Conservation (phyloP, 495 filamentous ascomycete species). For the Xylaria sp. region DNA sequence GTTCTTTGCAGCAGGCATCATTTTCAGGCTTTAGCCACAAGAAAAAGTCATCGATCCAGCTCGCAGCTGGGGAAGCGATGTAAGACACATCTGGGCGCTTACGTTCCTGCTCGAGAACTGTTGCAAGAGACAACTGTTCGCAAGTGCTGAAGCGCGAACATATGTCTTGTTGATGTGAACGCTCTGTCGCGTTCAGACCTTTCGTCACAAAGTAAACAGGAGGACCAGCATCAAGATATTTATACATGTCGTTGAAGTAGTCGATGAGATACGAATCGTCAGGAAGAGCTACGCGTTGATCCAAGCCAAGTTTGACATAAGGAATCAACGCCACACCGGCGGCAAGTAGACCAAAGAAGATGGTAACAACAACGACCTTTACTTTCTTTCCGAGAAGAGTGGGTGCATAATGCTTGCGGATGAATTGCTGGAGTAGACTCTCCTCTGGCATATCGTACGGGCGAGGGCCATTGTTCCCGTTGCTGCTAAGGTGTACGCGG, state of each 20-base stretch:
- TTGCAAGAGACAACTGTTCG: constrained; percentile 79
- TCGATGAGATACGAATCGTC: constrained; percentile 90
- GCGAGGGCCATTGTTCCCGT: constrained; percentile 43
- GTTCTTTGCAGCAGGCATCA: constrained; percentile 76
- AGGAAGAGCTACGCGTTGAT: constrained; percentile 93
- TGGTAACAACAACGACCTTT: constrained; percentile 74
- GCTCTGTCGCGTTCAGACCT: constrained; percentile 76
- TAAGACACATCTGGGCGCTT: constrained; percentile 91
- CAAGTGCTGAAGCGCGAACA: constrained; percentile 93
- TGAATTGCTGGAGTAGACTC: constrained; percentile 79
- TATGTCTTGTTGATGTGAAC: constrained; percentile 78
- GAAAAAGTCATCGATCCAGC: constrained; percentile 97
- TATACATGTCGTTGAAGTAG: constrained; percentile 94
- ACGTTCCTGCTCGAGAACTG: constrained; percentile 88
- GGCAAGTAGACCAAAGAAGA: constrained; percentile 89
- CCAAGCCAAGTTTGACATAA: constrained; percentile 82
- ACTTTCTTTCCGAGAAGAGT: constrained; percentile 76
- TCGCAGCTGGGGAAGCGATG: constrained; percentile 88
- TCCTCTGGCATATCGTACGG: constrained; percentile 78
- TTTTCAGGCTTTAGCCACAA: constrained; percentile 90
- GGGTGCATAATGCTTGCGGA: constrained; percentile 88
- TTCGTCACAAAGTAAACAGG: constrained; percentile 96
- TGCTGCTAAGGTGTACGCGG: constrained; percentile 53
- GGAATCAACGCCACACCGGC: constrained; percentile 84
- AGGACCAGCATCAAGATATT: constrained; percentile 88